Base-by-base conservation (phyloP, 202 grass and related monocot genomes). In the Hordeum pubiflorum region DNA sequence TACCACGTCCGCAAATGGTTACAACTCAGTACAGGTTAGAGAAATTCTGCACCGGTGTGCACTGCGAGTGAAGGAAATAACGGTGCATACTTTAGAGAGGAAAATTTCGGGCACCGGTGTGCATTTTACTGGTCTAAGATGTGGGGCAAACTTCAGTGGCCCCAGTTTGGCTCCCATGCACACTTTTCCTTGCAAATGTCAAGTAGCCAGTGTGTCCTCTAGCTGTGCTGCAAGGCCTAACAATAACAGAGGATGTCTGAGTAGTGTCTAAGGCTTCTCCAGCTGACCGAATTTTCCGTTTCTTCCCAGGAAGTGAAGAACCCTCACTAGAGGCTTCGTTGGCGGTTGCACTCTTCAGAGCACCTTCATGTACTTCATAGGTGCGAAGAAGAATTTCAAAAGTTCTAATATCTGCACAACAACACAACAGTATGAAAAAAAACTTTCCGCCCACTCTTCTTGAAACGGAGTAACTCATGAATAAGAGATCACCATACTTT, bases 181-280 rank as follows among this genome's bases (percentile, higher is more conserved):
- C 82, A 23, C 77, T 24, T 43, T 79, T 89, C 71, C 95, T 95
- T 23, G 88, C 92, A 63, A 95, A 95, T 54, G 95, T 93, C 57
- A 98, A 75, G 75, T 93, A 98, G 32, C 95, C 92, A 38, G 92
- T 95, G 85, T 98, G 95, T 24, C 92, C 95, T 74, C 63, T 94
- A 29, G 88, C 64, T 32, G 41, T 87, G 67, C 84, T 84, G 59
- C 82, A 88, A 10, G 92, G 95, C 72, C 87, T 94, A 82, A 75
- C 92, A 85, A 88, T 83, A 79, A 98, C 41, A 43, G 52, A 83
- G 17, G 86, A 20, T 57, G 7, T 89, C 18, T 85, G 76, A 36
- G 10, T 27, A 54, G n/a, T 71, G 17, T 46, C 84, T 2, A 74
- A n/a, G 10, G 74, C 88, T 72, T 66, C 39, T 32, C 78, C 84